Base-by-base conservation (phyloP, 345 rosid species). In the Populus ilicifolia region DNA sequence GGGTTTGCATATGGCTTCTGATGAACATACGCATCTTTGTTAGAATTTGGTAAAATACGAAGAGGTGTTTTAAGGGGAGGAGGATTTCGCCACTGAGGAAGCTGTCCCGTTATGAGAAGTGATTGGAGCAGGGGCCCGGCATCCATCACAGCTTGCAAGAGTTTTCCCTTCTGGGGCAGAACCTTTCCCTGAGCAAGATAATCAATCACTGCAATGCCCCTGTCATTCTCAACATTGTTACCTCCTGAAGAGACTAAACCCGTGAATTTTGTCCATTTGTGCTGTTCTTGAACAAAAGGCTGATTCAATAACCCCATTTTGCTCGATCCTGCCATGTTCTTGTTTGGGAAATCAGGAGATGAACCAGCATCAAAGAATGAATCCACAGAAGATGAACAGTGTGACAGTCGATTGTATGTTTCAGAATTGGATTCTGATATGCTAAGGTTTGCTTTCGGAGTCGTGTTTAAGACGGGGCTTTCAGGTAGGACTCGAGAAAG, bases 61-160 rank as follows among this genome's bases (percentile, higher is more conserved):
- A 61, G 29, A 30, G 80, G 67, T 20, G 50, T 72, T 44, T 65
- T 77, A 61, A 8, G n/a, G 39, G 85, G 87, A 36, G 90, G 89
- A 70, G 90, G 89, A 46, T 85, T 87, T 79, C 67, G 61, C 91
- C 89, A 87, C 73, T 39, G 82, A 0, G 90, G 89, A 77, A 85
- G 78, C 25, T 83, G 82, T 20, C 89, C 84, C 0, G 82, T 71
- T 11, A 84, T 27, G 64, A 85, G 52, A 36, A 85, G 71, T 0
- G 88, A 80, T 78, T 80, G 77, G 63, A 90, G 82, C 54, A 85
- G 85, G 1, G 84, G 81, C 7, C 80, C 83, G 20, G 88, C 85
- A 14, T 81, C 83, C 9, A 61, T 75, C 18, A 87, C 85, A 25
- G 85, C 80, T 74, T 85, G 82, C 77, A 79, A 36, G 44, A 88